Evolutionary conservation across 176 grass and related monocot species (phyloP), one percentile per base, ranked within the genome.

Genomic region (Lolium rigidum): DNA sequence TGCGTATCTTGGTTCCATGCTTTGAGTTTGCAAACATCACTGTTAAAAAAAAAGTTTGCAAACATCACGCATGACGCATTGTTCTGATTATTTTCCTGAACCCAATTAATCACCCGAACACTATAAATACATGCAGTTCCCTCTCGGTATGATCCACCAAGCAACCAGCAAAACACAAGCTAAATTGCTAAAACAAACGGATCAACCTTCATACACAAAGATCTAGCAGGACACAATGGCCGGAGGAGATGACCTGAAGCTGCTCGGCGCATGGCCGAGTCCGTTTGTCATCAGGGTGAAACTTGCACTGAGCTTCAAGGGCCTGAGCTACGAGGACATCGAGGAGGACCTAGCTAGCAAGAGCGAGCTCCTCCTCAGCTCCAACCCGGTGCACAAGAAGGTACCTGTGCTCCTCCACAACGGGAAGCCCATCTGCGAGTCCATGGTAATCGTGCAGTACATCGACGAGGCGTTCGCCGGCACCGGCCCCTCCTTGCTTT

Each of bases 311-410:
- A 63, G 24, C 22, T 26, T 86, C 72, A 82, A 90, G 55, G 72
- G 83, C 72, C 5, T 78, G 63, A 78, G 31, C 83, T 90, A 78
- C 0, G 74, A 84, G 28, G 0, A 82, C 43, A 3, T 78, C 0
- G 77, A 90, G 81, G 43, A 93, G 69, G 83, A 86, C 5, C 56
- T 85, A 79, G 0, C 1, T 11, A 79, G 80, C 75, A 97, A 94
- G 79, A 94, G 89, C 82, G 35, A 93, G 5, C 85, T 90, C 3
- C 81, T 97, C 2, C 67, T 97, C 17, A 0, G 1, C 6, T 84
- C 70, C 74, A 97, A 97, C 87, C 94, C 9, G 7, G 71, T 88
- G 69, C 52, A 89, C 25, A 87, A 89, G 73, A 89, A 86, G 76
- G 83, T 94, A 5, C 92, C 89, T 0, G 86, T 94, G 31, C 79